A percentile compares a stretch with the other conserved stretches of the same genome.
Evolutionary conservation across 2,329 filamentous ascomycete genomes (phyloP).

Genomic region (Xylariaceae sp.): DNA sequence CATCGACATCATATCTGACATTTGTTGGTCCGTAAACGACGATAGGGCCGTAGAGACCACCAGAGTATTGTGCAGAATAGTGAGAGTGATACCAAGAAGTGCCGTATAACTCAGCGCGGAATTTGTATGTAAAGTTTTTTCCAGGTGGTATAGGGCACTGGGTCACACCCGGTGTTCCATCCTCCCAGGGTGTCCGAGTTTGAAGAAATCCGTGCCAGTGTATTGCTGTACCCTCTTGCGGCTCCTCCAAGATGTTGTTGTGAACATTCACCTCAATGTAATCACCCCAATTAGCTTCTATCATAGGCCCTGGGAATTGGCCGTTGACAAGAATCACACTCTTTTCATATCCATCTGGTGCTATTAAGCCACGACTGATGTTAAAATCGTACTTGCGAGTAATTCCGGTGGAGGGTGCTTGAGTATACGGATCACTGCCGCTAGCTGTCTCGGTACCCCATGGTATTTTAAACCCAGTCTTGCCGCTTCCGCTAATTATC

Average conservation of each 20-base stretch:
- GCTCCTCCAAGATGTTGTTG: conserved; percentile 38
- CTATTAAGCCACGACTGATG: conserved; percentile 55
- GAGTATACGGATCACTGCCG: conserved; percentile 56
- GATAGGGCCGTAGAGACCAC: conserved; percentile 66
- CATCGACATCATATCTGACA: conserved; percentile 65
- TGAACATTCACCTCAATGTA: conserved; percentile 42
- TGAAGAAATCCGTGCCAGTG: conserved; percentile 63
- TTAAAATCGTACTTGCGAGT: conserved; percentile 62
- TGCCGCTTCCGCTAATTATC: conserved; percentile 27
- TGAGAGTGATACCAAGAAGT: conserved; percentile 66
- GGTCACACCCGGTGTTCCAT: conserved; percentile 56
- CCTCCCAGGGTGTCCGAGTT: conserved; percentile 56
- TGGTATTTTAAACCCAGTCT: conserved; percentile 46
- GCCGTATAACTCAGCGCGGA: conserved; percentile 60
- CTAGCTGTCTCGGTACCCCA: conserved; percentile 55
- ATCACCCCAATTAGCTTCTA: conserved; percentile 57
- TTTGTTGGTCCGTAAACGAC: conserved; percentile 64
- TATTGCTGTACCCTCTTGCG: conserved; percentile 49
- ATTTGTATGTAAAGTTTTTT: conserved; percentile 59
- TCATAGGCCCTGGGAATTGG: conserved; percentile 60
- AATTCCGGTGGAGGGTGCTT: conserved; percentile 58
- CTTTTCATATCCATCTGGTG: conserved; percentile 62
- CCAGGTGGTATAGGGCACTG: conserved; percentile 73
- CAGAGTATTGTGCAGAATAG: conserved; percentile 63
- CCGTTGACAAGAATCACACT: conserved; percentile 53